These are phyloP conservation scores for Inonotus obliquus DNA, from an alignment of 1,284 basidiomycete species.

Conservation along the genomic window DNA sequence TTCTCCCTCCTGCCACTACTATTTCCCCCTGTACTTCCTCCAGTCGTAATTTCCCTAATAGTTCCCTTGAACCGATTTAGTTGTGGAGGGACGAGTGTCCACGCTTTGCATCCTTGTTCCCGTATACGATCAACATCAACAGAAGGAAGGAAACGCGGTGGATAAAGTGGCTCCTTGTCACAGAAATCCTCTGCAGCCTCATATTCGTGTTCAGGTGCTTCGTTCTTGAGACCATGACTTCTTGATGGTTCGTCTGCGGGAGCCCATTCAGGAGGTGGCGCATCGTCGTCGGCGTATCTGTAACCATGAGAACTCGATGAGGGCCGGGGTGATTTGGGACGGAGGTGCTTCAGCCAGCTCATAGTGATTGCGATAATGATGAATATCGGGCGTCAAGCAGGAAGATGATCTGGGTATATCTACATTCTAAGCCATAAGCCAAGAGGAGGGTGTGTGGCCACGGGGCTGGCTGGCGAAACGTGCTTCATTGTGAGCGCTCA, in stretches of 20 bases:
- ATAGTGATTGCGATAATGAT: background rate
- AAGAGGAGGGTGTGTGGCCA: no score
- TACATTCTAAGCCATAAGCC: background rate
- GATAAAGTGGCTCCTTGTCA: slow-evolving; percentile 31
- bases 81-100: slow-evolving; percentile 42
- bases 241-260: slow-evolving; percentile 45
- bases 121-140: slow-evolving; percentile 44
- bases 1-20: slow-evolving; percentile 31
- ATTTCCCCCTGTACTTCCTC: background rate
- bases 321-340: background rate
- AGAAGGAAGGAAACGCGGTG: slow-evolving; percentile 45
- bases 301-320: background rate
- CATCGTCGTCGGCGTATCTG: background rate
- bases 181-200: slow-evolving; percentile 48
- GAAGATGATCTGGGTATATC: background rate
- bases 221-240: slow-evolving; percentile 42
- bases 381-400: background rate
- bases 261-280: slow-evolving; percentile 43
- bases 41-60: slow-evolving; percentile 25
- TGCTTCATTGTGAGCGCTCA: no score
- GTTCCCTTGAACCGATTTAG: slow-evolving; percentile 36
- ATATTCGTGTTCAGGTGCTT: slow-evolving; percentile 51
- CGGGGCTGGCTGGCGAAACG: no score
- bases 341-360: background rate
- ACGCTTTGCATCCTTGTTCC: slow-evolving; percentile 41